A percentile compares a stretch with the other conserved stretches of the same genome.
These are phyloP conservation scores for Hanseniaspora meyeri DNA, from an alignment of 805 yeast genomes.

Conservation along the genomic window DNA sequence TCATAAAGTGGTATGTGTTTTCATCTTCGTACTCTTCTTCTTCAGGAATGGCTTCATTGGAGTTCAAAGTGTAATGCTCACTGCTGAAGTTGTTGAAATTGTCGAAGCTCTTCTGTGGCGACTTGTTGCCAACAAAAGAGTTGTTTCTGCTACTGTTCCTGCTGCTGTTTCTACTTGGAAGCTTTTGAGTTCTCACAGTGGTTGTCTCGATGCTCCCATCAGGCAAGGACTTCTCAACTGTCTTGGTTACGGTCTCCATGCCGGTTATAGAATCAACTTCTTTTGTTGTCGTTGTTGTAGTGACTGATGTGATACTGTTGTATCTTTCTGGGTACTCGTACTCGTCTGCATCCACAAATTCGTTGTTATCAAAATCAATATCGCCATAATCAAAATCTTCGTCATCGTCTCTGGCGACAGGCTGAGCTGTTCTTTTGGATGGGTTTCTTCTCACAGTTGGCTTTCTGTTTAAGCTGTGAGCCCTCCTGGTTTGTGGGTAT, in stretches of 20 bases:
- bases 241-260: not conserved
- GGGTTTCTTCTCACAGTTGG: not conserved
- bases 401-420: not conserved
- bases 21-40: slow-evolving; percentile 1
- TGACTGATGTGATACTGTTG: slow-evolving; percentile 4
- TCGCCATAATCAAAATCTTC: slow-evolving; percentile 1
- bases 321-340: not conserved
- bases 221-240: slow-evolving; percentile 27
- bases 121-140: not conserved
- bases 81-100: slow-evolving; percentile 6
- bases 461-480: not conserved
- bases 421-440: not conserved
- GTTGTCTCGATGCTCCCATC: slow-evolving; percentile 8
- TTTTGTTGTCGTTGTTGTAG: slow-evolving; percentile 8
- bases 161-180: too few relatives aligned
- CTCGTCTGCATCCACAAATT: not conserved
- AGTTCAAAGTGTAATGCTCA: not conserved
- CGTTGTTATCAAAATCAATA: slow-evolving; percentile 2
- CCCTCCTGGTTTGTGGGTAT: slow-evolving; percentile 6
- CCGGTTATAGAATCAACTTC: not conserved
- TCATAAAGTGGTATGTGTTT: not conserved
- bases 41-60: not conserved
- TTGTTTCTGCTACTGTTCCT: slow-evolving; percentile 18
- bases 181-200: slow-evolving; percentile 16
- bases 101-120: not conserved